These are phyloP conservation scores for Dictyostelium capitatum DNA, from an alignment of 78 protist genomes.

Conservation along the genomic window DNA sequence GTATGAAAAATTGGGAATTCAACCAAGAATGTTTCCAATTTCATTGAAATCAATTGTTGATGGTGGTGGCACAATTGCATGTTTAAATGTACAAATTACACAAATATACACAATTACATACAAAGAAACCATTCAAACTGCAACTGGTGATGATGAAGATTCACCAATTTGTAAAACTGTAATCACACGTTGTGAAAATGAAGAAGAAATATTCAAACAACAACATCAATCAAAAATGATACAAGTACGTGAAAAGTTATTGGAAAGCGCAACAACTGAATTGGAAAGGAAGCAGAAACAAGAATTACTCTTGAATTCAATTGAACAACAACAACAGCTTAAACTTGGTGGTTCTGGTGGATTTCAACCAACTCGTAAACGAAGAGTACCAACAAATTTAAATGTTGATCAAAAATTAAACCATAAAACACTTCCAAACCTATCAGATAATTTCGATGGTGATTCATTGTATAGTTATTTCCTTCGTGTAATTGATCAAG, in stretches of 20 bases:
- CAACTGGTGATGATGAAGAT: background rate
- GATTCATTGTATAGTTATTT: slow-evolving; percentile 2
- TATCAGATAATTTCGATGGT: slow-evolving; percentile 20
- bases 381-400: background rate
- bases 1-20: slow-evolving; percentile 68
- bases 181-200: slow-evolving; percentile 20
- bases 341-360: background rate
- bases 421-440: background rate
- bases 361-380: background rate
- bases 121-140: background rate
- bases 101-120: background rate
- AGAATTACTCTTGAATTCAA: background rate
- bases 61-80: slow-evolving; percentile 60
- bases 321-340: background rate
- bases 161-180: background rate
- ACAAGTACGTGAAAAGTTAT: background rate
- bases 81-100: slow-evolving; percentile 7
- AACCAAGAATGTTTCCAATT: slow-evolving; percentile 18
- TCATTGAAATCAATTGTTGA: slow-evolving; percentile 41
- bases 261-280: background rate
- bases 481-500: slow-evolving; percentile 2
- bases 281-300: slow-evolving; percentile 11
- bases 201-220: slow-evolving; percentile 29
- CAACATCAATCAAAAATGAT: background rate
- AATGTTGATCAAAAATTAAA: background rate